These are phyloP conservation scores for Pyropia haitanensis DNA, from an alignment of 23 red algal species.

Conservation along the genomic window DNA sequence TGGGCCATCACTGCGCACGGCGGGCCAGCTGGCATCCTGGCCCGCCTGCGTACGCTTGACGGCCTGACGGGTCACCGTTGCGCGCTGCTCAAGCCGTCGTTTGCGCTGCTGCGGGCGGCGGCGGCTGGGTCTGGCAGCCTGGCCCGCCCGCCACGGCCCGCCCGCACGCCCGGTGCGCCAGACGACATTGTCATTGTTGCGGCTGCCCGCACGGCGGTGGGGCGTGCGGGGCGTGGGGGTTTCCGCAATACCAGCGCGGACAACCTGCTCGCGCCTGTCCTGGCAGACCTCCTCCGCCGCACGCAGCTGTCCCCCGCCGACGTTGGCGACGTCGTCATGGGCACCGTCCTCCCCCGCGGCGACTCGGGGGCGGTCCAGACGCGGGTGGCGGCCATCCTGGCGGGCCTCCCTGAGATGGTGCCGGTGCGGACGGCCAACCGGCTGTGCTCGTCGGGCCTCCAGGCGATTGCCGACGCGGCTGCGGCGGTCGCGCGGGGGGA, in stretches of 20 bases:
- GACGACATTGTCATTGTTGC: conserved; percentile 89
- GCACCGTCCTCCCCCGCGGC: conserved; percentile 77
- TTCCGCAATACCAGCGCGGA: conserved; percentile 90
- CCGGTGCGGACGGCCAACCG: conserved; percentile 82
- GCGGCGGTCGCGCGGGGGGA: conserved; percentile 84
- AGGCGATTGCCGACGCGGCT: conserved; percentile 94
- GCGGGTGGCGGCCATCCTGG: conserved; percentile 61
- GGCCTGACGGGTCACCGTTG: conserved; percentile 33
- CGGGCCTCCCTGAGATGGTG: conserved; percentile 65
- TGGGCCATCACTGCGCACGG: conserved; percentile 78
- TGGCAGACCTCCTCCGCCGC: conserved; percentile 53
- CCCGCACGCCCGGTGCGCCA: conserved; percentile 37
- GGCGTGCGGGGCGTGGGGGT: conserved; percentile 73
- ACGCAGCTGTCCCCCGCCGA: conserved; percentile 38
- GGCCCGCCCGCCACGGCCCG: conserved; percentile 33
- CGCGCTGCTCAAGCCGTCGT: conserved; percentile 88
- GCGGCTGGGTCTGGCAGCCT: conserved; percentile 7
- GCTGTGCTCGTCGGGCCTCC: conserved; percentile 93
- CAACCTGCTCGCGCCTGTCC: conserved; percentile 68
- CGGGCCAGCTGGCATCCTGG: conserved; percentile 50
- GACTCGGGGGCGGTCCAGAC: conserved; percentile 77
- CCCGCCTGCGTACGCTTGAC: conserved; percentile 41
- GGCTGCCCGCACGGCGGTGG: conserved; percentile 85
- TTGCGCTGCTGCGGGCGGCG: conserved; percentile 61
- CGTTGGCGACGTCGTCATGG: conserved; percentile 80